These are phyloP conservation scores for Diphasiastrum complanatum DNA, from an alignment of 83 land plant genomes.

Conservation along the genomic window DNA sequence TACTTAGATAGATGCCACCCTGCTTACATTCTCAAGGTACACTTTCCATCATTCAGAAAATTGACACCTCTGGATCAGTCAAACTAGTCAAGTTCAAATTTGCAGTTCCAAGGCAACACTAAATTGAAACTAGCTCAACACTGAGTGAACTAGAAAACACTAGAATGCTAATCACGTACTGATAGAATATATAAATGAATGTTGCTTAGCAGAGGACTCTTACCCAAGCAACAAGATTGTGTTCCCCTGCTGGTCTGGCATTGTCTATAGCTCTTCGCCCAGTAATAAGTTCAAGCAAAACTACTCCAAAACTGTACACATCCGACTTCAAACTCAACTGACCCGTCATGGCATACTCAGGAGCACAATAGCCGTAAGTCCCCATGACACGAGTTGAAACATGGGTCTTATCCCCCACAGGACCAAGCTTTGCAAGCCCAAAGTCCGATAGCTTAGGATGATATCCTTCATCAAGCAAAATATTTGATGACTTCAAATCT, in stretches of 20 bases:
- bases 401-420: slow-evolving; percentile 73
- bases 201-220: not conserved
- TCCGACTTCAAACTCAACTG: slow-evolving; percentile 37
- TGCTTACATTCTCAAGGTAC: too few relatives aligned
- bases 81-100: too few relatives aligned
- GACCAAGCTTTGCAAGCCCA: slow-evolving; percentile 70
- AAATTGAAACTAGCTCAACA: too few relatives aligned
- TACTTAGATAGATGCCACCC: too few relatives aligned
- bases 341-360: slow-evolving; percentile 90
- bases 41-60: too few relatives aligned
- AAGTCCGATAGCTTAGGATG: slow-evolving; percentile 74
- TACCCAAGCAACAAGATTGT: slow-evolving; percentile 33
- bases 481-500: slow-evolving; percentile 73
- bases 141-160: too few relatives aligned
- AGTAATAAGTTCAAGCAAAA: slow-evolving; percentile 23
- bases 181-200: too few relatives aligned
- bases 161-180: too few relatives aligned
- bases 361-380: slow-evolving; percentile 83
- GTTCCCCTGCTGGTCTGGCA: slow-evolving; percentile 26
- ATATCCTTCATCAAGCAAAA: slow-evolving; percentile 63
- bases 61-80: too few relatives aligned
- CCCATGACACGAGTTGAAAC: slow-evolving; percentile 85
- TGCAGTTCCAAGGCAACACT: too few relatives aligned
- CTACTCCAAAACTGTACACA: slow-evolving; percentile 28
- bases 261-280: slow-evolving; percentile 29